Evolutionary conservation across 495 filamentous ascomycete species (phyloP).

Genomic region (Bombardia bombarda): DNA sequence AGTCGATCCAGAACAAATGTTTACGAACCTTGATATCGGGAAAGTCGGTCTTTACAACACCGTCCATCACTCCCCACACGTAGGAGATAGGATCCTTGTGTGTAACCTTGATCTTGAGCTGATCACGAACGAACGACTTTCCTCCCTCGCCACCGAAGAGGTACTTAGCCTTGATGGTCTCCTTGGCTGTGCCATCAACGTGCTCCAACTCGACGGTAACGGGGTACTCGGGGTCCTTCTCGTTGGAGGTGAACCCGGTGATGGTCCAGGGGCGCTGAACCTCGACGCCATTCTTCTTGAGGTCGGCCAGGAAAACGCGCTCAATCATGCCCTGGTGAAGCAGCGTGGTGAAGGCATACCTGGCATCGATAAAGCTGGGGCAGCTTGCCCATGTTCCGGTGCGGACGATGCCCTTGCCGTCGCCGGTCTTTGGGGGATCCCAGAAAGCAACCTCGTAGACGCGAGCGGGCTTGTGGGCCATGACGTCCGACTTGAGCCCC

Average conservation of each 20-base stretch:
- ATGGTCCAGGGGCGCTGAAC: constrained; percentile 56
- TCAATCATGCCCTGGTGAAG: constrained; percentile 72
- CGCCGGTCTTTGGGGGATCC: constrained; percentile 51
- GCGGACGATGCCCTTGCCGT: constrained; percentile 58
- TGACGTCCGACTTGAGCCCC: constrained; percentile 64
- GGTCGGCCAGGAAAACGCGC: constrained; percentile 59
- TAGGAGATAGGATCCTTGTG: constrained; percentile 56
- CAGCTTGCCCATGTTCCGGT: constrained; percentile 65
- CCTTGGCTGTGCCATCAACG: constrained; percentile 58
- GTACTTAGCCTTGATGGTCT: constrained; percentile 49
- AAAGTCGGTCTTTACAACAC: constrained; percentile 67
- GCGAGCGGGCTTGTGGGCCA: constrained; percentile 61
- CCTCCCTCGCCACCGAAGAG: constrained; percentile 55
- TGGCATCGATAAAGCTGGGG: constrained; percentile 64
- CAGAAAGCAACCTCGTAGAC: constrained; percentile 76
- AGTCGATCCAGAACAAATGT: too few relatives aligned
- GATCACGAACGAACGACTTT: constrained; percentile 49
- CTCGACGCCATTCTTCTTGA: constrained; percentile 47
- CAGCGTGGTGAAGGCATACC: constrained; percentile 69
- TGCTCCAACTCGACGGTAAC: constrained; percentile 64
- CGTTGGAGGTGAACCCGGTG: constrained; percentile 54
- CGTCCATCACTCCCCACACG: constrained; percentile 74
- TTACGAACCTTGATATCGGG: constrained; percentile 72
- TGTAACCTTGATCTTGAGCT: constrained; percentile 55
- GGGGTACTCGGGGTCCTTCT: constrained; percentile 51